phyloP scores from a whole-genome alignment of 371 early-diverging fungal species.

The Rhizopus delemar region DNA sequence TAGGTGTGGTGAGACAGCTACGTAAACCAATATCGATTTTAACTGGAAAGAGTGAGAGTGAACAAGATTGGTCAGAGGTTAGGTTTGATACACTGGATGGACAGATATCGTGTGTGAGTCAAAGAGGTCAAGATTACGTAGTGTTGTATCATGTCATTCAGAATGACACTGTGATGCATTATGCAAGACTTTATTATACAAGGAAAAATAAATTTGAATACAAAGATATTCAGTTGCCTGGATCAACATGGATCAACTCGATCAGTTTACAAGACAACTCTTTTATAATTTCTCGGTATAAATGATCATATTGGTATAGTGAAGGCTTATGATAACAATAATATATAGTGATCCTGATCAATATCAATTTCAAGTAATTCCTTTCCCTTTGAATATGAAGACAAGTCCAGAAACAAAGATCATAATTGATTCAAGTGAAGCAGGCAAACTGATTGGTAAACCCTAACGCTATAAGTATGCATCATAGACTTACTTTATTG shows the following conservation, averaged over 20 bases:
- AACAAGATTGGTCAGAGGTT: conserved; percentile 27
- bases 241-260: conserved; percentile 38
- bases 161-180: conserved; percentile 35
- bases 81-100: conserved; percentile 38
- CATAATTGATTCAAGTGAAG: conserved; percentile 14
- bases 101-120: conserved; percentile 31
- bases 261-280: conserved; percentile 37
- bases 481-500: conserved; percentile 7
- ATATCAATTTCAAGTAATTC: conserved; percentile 36
- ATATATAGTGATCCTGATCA: conserved; percentile 41
- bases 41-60: conserved; percentile 13
- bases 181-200: conserved; percentile 40
- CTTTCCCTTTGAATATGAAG: conserved; percentile 28
- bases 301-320: background rate
- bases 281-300: conserved; percentile 43
- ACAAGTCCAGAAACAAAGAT: conserved; percentile 24
- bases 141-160: conserved; percentile 41
- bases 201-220: conserved; percentile 24
- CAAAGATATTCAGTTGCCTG: conserved; percentile 44
- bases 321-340: background rate
- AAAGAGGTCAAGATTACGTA: conserved; percentile 24
- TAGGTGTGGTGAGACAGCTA: conserved; percentile 24
- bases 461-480: background rate
- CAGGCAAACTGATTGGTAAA: conserved; percentile 31
- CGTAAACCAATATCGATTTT: conserved; percentile 18